Base-by-base conservation (phyloP, 169 alveolate genomes). In the Plasmodium blacklocki region DNA sequence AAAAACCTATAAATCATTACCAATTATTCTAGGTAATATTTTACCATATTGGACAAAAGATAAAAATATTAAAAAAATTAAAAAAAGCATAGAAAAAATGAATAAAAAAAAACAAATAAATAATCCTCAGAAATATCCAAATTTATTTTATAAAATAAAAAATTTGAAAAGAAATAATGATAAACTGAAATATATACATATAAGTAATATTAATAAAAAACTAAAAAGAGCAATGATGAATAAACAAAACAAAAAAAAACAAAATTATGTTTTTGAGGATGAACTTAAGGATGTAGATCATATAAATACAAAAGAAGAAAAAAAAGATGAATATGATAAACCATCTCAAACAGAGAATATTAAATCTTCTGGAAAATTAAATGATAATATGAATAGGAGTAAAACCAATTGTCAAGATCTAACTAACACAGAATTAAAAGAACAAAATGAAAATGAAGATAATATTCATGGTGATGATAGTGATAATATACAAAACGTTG, bases 1-100 rank as follows among this genome's bases (percentile, higher is more conserved):
- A n/a, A 83, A 83, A 62, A 68, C 43, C 19, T 83, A 83, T 54
- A 72, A 60, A 11, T 68, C 91, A 6, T 49, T 83, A 39, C 91
- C 91, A 23, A 83, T 83, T 18, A 83, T 83, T 7, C 32, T 83
- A 63, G 91, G 91, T 5, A 83, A 83, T 83, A 83, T 83, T 58
- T 83, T 83, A 47, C 91, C 91, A 2, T 83, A 83, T 50, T 83
- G 91, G 91, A 52, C 32, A 7, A 56, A 60, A 45, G 85, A 67
- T 11, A 68, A 83, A 43, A 67, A 56, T 29, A 68, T 29, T 32
- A 67, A 68, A 39, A 32, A 63, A 15, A 43, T 83, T 32, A 68
- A 83, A 21, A 83, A 68, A 56, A 83, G 56, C 56, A 83, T 68
- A 32, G 52, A 68, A 11, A 67, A 70, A 11, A 23, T 56, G 2